Conservation (phyloP, 257 asterid species). For the Salvia hispanica region DNA sequence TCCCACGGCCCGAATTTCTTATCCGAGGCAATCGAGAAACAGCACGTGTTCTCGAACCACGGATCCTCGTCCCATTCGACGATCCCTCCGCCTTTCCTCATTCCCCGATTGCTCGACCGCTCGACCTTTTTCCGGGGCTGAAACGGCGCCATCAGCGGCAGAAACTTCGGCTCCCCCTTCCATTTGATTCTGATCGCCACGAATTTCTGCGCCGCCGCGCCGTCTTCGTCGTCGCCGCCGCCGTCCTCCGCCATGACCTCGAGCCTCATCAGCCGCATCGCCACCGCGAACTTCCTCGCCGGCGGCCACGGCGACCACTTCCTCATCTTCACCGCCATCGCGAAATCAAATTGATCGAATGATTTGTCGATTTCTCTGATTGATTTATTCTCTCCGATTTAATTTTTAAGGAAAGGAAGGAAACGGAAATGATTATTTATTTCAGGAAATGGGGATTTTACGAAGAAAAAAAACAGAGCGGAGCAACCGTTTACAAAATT, state of each 20-base stretch:
- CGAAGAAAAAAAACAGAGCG: conserved; percentile 24
- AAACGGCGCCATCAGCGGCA: conserved; percentile 51
- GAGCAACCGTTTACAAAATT: neutral
- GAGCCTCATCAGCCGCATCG: conserved; percentile 49
- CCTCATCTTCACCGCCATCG: conserved; percentile 51
- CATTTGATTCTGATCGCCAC: conserved; percentile 56
- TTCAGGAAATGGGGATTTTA: conserved; percentile 22
- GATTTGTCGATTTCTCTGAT: neutral
- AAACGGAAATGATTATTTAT: conserved; percentile 12
- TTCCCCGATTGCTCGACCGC: conserved; percentile 28
- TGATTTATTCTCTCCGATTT: neutral
- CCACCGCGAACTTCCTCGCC: conserved; percentile 56
- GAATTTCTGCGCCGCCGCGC: conserved; percentile 13
- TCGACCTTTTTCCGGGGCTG: conserved; percentile 43
- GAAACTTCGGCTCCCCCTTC: conserved; percentile 64
- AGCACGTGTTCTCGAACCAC: conserved; percentile 56
- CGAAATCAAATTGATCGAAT: neutral
- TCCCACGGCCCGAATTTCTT: conserved; percentile 55
- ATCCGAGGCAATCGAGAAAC: conserved; percentile 42
- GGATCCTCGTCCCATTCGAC: conserved; percentile 49
- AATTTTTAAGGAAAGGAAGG: neutral
- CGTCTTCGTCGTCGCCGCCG: conserved; percentile 9
- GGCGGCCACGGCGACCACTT: conserved; percentile 55
- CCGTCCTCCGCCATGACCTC: conserved; percentile 32
- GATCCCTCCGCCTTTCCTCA: conserved; percentile 30